Evolutionary conservation across 331 rosid genomes (phyloP), one percentile per base, ranked within the genome.

Genomic region (Acacia pycnantha): DNA sequence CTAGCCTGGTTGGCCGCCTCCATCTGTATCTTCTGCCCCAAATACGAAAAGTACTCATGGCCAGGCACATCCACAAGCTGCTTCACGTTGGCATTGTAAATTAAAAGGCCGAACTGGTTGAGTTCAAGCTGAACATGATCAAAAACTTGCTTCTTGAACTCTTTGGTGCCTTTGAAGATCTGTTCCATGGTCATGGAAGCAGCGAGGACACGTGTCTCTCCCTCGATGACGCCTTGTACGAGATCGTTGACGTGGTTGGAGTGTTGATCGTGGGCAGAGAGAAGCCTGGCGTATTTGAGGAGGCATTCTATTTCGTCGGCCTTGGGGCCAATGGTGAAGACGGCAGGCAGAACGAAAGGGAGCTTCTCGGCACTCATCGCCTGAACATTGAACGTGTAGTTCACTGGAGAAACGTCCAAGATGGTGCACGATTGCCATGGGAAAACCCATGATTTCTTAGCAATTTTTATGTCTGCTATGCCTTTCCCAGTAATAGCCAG

Each of bases 321-420:
- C 4, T 79, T 80, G 2, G 95, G 94, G 18, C 94, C 92, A 29
- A 92, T 88, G 3, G 93, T 92, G 89, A 92, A 92, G 24, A 92
- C 92, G 2, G 93, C 89, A 0, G 91, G 97, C 51, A 92, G 93
- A 16, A 89, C 3, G 74, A 92, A 92, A 18, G 95, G 95, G 21
- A 92, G 95, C 81, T 92, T 92, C 84, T 92, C 90, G 24, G 89
- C 87, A 64, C 91, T 91, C 97, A 89, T 93, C 54, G 97, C 97
- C 29, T 91, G 92, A 6, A 91, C 92, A 24, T 93, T 84, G 86
- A 91, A 91, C 43, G 92, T 93, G 86, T 91, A 93, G 83, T 93
- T 93, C 0, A 91, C 92, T 0, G 95, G 92, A 19, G 97, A 88
- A 24, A 93, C 73, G 77, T 90, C 97, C 67, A 91, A 80, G 11